Conservation (phyloP, 306 rosid species). For the Lablab purpureus region DNA sequence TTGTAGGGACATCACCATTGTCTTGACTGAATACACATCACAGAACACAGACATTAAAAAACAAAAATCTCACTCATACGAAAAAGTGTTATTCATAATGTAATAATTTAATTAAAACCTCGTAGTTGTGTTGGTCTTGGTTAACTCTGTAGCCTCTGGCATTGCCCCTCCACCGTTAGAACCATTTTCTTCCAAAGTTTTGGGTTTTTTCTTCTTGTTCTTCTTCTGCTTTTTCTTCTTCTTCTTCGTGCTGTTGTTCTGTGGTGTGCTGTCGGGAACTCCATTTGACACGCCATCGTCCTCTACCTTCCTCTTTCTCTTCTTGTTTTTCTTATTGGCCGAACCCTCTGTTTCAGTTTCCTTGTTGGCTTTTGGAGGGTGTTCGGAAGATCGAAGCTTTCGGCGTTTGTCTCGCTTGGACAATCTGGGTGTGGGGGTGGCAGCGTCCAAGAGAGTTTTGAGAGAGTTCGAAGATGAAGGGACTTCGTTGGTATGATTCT, state of each 20-base stretch:
- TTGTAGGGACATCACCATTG: conserved; percentile 56
- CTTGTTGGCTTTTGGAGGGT: conserved; percentile 22
- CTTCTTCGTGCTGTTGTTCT: conserved; percentile 37
- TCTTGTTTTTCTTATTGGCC: conserved; percentile 42
- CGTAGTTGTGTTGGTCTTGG: conserved; percentile 29
- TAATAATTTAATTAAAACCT: conserved; percentile 54
- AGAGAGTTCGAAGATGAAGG: conserved; percentile 53
- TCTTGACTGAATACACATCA: conserved; percentile 56
- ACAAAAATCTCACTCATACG: conserved; percentile 4
- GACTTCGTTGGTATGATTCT: conserved; percentile 29
- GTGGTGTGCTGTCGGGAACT: conserved; percentile 28
- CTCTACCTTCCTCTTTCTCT: conserved; percentile 52
- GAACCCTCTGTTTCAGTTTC: conserved; percentile 49
- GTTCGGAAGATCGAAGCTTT: conserved; percentile 50
- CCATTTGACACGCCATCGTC: conserved; percentile 45
- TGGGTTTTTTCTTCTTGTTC: conserved; percentile 40
- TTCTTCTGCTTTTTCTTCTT: conserved; percentile 40
- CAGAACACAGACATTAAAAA: conserved; percentile 29
- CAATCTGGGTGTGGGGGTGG: conserved; percentile 58
- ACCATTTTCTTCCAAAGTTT: conserved; percentile 40
- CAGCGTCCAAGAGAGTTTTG: conserved; percentile 58
- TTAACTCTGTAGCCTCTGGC: conserved; percentile 46
- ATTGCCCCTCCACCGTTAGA: conserved; percentile 48
- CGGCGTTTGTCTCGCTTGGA: conserved; percentile 85
- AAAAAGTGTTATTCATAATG: background rate